Percentiles rank a stretch among this genome's conserved stretches.
Conservation (phyloP, 1,284 basidiomycete species). For the Rhodotorula glutinis region DNA sequence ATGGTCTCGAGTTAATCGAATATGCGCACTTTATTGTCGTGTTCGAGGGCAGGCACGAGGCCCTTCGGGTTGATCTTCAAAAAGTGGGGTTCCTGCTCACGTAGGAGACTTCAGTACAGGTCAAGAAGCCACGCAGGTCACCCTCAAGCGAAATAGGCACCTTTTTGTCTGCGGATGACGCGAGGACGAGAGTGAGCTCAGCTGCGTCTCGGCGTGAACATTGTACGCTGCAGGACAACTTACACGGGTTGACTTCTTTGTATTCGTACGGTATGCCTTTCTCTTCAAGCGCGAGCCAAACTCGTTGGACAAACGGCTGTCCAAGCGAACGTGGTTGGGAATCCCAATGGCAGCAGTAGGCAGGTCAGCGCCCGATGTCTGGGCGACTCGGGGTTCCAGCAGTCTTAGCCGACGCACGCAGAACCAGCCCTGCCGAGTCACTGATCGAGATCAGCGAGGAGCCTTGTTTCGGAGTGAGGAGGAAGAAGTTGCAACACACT, state of each 20-base stretch:
- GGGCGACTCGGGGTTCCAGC: neutral
- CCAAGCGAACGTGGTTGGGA: no score
- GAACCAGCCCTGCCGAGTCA: conserved; percentile 17
- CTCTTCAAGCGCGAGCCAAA: conserved; percentile 49
- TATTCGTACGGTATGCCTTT: conserved; percentile 62
- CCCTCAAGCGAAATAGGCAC: no score
- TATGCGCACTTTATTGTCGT: conserved; percentile 50
- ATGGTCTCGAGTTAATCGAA: neutral
- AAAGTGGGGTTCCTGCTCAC: conserved; percentile 26
- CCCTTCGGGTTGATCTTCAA: conserved; percentile 41
- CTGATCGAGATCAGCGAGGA: no score
- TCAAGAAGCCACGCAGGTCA: no score
- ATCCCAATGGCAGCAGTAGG: no score
- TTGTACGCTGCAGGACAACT: neutral
- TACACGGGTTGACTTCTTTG: conserved; percentile 46
- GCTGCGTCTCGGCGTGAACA: no score
- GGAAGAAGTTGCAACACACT: conserved; percentile 35
- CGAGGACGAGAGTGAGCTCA: neutral
- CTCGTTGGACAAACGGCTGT: conserved; percentile 38
- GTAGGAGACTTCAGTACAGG: no score
- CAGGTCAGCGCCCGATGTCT: no score
- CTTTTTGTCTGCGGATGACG: no score
- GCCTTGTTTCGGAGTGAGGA: neutral
- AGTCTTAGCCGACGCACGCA: conserved; percentile 1
- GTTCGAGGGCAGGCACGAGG: conserved; percentile 53